Base-by-base conservation (phyloP, 2,329 filamentous ascomycete species). In the Corniculantispora saksenae region DNA sequence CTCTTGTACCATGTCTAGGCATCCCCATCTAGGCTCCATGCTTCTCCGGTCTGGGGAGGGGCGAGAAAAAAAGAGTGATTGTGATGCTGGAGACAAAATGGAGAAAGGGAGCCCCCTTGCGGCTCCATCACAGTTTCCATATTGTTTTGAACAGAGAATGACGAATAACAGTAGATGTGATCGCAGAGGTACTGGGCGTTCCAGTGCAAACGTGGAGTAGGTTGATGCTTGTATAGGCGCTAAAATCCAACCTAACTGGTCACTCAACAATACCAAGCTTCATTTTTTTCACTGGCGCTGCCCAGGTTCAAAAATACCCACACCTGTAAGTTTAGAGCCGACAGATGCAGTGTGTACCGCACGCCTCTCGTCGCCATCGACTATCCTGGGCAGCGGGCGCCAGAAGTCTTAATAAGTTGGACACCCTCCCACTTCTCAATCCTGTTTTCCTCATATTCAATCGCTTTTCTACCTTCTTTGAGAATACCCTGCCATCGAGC, bases 241-340 rank as follows among this genome's bases (percentile, higher is more conserved):
- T 21, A 45, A n/a, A 29, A 60, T 48, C 17, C 40, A 50, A 45
- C 23, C 19, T 15, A 54, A n/a, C 32, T 43, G 17, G 1, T n/a
- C 19, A 21, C 21, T 40, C 32, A 12, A 53, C 60, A 61, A 19
- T 6, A 32, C 32, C 50, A 55, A 62, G 60, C 60, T 45, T 48
- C 12, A 23, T 19, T 48, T 62, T 10, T 62, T 55, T 61, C 51
- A 32, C 21, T 62, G 2, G 48, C 35, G 32, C 38, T 35, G 43
- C 35, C 35, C 40, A 54, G 27, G 25, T 47, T 50, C 60, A 54
- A 10, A 55, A 62, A 62, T 62, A 62, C 50, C 60, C 60, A 62
- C 60, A 55, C 25, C 9, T 21, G 60, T 25, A 62, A n/a, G 58
- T 38, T 32, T 38, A 51, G 21, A 50, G 58, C 35, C 17, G 47